Conservation (phyloP, 164 flowering plant genomes). For the Dillenia turbinata region DNA sequence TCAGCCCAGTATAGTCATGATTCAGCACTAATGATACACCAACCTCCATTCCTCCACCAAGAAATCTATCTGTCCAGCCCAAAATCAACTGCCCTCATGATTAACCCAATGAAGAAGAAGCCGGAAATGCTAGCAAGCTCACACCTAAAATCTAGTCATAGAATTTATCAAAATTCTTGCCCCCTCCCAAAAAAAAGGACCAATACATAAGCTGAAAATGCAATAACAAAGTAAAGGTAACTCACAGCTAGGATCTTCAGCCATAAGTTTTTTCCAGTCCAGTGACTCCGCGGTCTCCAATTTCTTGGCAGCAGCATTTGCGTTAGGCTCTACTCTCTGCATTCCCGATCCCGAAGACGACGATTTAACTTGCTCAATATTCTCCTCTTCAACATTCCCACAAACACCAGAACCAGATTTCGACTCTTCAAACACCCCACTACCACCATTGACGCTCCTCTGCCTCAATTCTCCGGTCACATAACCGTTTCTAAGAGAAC, state of each 20-base stretch:
- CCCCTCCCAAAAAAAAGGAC: neutral
- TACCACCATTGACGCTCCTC: conserved; percentile 47
- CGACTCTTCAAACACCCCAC: conserved; percentile 17
- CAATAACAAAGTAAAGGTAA: neutral
- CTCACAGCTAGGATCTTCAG: conserved; percentile 64
- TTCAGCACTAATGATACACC: no score
- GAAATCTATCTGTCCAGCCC: no score
- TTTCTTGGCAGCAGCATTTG: conserved; percentile 20
- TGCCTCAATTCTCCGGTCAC: conserved; percentile 52
- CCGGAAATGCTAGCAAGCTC: neutral
- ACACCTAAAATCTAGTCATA: neutral
- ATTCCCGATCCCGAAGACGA: conserved; percentile 1
- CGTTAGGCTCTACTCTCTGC: conserved; percentile 28
- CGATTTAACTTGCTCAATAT: conserved; percentile 8
- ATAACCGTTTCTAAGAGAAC: conserved; percentile 13
- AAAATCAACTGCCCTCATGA: neutral
- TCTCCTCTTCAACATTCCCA: conserved; percentile 15
- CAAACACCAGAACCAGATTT: conserved; percentile 1
- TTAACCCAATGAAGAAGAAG: no score
- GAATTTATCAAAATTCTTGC: neutral
- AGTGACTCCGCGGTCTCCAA: conserved; percentile 54
- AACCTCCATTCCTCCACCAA: no score
- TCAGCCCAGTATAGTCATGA: no score
- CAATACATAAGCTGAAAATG: neutral
- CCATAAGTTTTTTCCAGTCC: conserved; percentile 78